Percentiles rank a stretch among this genome's conserved stretches.
phyloP scores from a whole-genome alignment of 257 asterid species.

The Forsythia suspensa region DNA sequence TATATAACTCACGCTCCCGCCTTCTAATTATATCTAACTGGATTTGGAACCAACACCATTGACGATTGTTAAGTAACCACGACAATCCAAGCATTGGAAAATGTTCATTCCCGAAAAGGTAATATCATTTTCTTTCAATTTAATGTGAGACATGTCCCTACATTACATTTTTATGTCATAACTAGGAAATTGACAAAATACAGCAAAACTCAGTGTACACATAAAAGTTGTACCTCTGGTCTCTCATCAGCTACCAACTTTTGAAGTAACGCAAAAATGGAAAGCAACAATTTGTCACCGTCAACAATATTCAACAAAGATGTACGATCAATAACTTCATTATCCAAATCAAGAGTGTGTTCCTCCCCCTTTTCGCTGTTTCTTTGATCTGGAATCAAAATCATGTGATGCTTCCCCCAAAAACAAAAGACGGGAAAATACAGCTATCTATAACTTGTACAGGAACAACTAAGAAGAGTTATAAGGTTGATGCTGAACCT shows the following conservation, averaged over 20 bases:
- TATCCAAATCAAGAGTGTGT: constrained; percentile 30
- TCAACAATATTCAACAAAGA: constrained; percentile 47
- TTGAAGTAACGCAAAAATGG: constrained; percentile 83
- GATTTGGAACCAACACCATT: background rate
- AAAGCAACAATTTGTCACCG: constrained; percentile 71
- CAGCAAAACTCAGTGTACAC: background rate
- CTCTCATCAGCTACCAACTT: constrained; percentile 92
- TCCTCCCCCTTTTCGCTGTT: constrained; percentile 40
- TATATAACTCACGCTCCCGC: background rate
- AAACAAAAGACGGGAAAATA: constrained; percentile 9
- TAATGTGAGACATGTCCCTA: constrained; percentile 12
- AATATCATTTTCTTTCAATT: background rate
- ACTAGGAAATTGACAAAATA: no score
- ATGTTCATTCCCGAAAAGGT: constrained; percentile 4
- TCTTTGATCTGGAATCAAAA: constrained; percentile 55
- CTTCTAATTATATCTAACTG: background rate
- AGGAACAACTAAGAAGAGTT: constrained; percentile 9
- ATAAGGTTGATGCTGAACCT: constrained; percentile 46
- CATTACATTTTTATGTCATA: no score
- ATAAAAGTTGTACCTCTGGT: constrained; percentile 73
- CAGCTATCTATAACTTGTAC: background rate
- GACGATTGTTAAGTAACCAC: background rate
- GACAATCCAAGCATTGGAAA: constrained; percentile 14
- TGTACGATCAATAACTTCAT: constrained; percentile 38
- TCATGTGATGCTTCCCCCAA: constrained; percentile 23